A percentile compares a stretch with the other conserved stretches of the same genome.
Conservation (phyloP, 306 rosid genomes). For the Cucurbita pepo region DNA sequence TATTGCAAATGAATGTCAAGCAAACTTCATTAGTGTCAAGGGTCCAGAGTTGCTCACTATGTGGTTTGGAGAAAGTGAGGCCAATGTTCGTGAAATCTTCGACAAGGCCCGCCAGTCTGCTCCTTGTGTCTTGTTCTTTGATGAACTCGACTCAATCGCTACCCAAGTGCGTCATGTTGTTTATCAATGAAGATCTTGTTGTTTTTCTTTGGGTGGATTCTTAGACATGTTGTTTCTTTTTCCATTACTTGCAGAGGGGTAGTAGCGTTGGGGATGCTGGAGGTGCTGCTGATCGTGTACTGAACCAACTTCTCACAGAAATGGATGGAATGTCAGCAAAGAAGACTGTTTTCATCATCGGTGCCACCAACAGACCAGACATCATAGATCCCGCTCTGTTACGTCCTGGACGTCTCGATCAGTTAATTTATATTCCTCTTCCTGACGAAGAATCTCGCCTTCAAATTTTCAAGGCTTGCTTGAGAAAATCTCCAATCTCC, state of each 20-base stretch:
- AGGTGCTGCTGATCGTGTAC: slow-evolving; percentile 95
- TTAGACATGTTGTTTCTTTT: neutral
- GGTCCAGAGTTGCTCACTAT: slow-evolving; percentile 97
- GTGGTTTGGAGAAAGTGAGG: slow-evolving; percentile 99
- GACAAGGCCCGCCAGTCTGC: slow-evolving; percentile 99
- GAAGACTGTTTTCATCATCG: slow-evolving; percentile 91
- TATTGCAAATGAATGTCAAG: slow-evolving; percentile 97
- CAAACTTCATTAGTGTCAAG: slow-evolving; percentile 91
- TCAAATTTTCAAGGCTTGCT: slow-evolving; percentile 75
- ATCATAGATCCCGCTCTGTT: slow-evolving; percentile 92
- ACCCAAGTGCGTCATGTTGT: slow-evolving; percentile 55
- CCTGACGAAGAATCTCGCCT: slow-evolving; percentile 90
- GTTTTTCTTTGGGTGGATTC: neutral
- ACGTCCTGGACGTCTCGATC: slow-evolving; percentile 98
- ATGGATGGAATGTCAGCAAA: slow-evolving; percentile 99
- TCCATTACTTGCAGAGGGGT: slow-evolving; percentile 51
- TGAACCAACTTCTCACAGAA: slow-evolving; percentile 90
- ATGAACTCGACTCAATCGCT: slow-evolving; percentile 96
- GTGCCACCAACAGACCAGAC: slow-evolving; percentile 95
- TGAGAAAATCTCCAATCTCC: slow-evolving; percentile 83
- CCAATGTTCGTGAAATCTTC: slow-evolving; percentile 92
- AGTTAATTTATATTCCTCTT: slow-evolving; percentile 89
- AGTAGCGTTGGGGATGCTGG: slow-evolving; percentile 97
- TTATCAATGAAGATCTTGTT: neutral
- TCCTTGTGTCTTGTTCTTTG: slow-evolving; percentile 96